Evolutionary conservation across 2,329 filamentous ascomycete genomes (phyloP), one percentile per base, ranked within the genome.

Genomic region (Xylariales sp.): DNA sequence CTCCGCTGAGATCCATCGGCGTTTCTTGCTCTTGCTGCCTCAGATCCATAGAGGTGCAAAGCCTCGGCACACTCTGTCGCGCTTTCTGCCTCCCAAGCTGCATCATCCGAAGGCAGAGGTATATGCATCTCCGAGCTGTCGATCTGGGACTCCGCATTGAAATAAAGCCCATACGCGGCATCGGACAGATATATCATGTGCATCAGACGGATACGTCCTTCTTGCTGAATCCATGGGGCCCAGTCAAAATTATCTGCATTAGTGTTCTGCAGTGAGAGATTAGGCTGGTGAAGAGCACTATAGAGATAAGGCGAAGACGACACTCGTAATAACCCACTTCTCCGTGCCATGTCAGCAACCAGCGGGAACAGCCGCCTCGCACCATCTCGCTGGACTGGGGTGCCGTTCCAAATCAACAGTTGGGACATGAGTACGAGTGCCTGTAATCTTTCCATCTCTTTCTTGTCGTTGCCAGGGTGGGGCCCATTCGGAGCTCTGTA

Each of bases 51-150:
- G 2, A 88, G 60, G 4, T 83, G 82, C 3, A 88, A 64, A 5
- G 82, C 79, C 47, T 77, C 70, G 16, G 79, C 80, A 56, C 84
- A 88, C 27, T 80, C 74, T 12, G 71, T 60, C 4, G 68, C 61
- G 28, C 70, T 74, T 22, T 64, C 66, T 4, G 84, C 84, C 51
- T 88, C 84, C 84, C 84, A 88, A 3, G 80, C 78, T 12, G 80
- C 81, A 59, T 88, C 85, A 51, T 88, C 84, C 11, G 77, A 74
- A 7, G 85, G 84, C 5, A 89, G 64, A n/a, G 83, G 82, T 27
- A 88, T 60, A 21, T 71, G 69, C 38, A 88, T 70, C 50, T 87
- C 82, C 24, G 80, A 69, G 7, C 72, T 64, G 44, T 86, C 78
- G 31, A 88, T 77, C 32, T 77, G 69, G 11, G 82, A 74, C 8